Evolutionary conservation across 805 yeast genomes (phyloP), one percentile per base, ranked within the genome.

Genomic region (Ogataea methanolica): DNA sequence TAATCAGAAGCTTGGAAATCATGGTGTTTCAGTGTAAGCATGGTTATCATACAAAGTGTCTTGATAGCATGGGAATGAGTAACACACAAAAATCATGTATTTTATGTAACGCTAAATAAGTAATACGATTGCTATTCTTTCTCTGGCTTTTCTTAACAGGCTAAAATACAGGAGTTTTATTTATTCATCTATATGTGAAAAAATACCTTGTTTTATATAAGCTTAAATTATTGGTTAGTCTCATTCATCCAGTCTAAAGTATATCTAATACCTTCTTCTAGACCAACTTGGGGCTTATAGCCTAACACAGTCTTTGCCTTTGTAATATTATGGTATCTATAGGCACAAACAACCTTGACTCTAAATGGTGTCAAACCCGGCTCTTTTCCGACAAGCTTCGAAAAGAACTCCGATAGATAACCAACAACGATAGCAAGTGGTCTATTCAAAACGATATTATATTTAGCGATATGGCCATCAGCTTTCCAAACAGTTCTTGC

Each of bases 401-500:
- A 79, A 50, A 83, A 78, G 59, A 80, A 78, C 57, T 85, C 87
- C n/a, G 96, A 80, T 37, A 89, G 65, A 60, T 88, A 86, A 15
- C 97, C 97, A 37, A 85, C 82, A 2, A 72, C 76, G 50, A 94
- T 76, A 2, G 96, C 98, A n/a, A 88, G 69, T 0, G 86, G 80
- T 59, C 85, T 79, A 41, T 75, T 75, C 48, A 94, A 74, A 19
- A 81, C 90, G 54, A 88, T 81, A 55, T 81, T 83, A 44, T 68
- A 73, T 29, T 75, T 76, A 55, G 85, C 94, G 46, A 88, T 76
- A 61, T 83, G 85, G 3, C 97, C 97, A 68, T 90, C 97, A 21
- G 92, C 91, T 65, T 92, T 92, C 98, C 98, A 94, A 23, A 94
- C 96, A 1, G 96, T 86, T 61, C 97, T 80, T 8, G 97, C 97